These are phyloP conservation scores for Stephania japonica DNA, from an alignment of 164 flowering plant genomes.

Conservation along the genomic window DNA sequence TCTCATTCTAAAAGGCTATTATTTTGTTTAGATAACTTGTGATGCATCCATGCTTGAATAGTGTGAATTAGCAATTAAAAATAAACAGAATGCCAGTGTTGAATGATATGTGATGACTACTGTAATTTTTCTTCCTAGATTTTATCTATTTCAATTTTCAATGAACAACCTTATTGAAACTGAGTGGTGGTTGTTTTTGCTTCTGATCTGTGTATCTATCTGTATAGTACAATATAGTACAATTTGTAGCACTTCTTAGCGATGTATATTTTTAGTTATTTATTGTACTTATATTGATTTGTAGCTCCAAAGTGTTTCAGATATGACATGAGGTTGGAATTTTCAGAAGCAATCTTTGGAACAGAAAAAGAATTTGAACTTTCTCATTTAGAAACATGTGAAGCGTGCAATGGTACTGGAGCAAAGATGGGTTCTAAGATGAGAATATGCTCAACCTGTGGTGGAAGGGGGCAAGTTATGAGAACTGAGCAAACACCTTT, in stretches of 20 bases:
- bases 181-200: not conserved
- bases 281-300: constrained; percentile 19
- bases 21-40: too few relatives aligned
- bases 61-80: too few relatives aligned
- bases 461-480: constrained; percentile 99
- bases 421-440: constrained; percentile 82
- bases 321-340: constrained; percentile 75
- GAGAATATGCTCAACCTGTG: constrained; percentile 96
- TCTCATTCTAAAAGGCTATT: too few relatives aligned
- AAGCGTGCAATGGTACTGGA: constrained; percentile 79
- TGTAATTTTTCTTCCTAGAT: not conserved
- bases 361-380: constrained; percentile 86
- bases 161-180: not conserved
- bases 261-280: not conserved
- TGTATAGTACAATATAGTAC: not conserved
- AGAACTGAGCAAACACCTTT: constrained; percentile 99
- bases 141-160: not conserved
- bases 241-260: not conserved
- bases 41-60: too few relatives aligned
- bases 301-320: constrained; percentile 46
- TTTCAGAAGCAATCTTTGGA: constrained; percentile 92
- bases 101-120: not conserved
- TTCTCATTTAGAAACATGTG: constrained; percentile 92
- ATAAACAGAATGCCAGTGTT: not conserved
- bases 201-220: not conserved